Conservation (phyloP, 768 basidiomycete genomes). For the Clitopilus passeckerianus region DNA sequence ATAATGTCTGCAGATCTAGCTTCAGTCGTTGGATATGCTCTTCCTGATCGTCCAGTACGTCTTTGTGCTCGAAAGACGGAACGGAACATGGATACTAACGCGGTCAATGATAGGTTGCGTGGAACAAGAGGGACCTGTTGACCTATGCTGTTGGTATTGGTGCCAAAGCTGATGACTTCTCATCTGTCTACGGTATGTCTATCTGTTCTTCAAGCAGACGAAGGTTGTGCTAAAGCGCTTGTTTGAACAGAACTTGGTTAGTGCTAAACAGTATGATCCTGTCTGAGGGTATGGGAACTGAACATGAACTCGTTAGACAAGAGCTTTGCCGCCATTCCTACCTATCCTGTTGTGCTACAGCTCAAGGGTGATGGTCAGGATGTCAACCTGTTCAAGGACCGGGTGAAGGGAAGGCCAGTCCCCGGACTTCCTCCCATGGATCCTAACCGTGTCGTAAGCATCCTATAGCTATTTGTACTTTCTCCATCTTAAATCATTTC, state of each 20-base stretch:
- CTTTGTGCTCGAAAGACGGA: background rate
- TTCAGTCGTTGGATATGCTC: constrained; percentile 58
- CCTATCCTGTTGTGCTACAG: constrained; percentile 76
- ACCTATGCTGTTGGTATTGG: constrained; percentile 80
- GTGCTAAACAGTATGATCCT: constrained; percentile 5
- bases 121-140: constrained; percentile 82
- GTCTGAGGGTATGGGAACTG: background rate
- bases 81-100: background rate
- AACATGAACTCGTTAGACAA: constrained; percentile 38
- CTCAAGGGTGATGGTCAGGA: constrained; percentile 70
- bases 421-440: constrained; percentile 71
- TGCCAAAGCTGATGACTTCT: constrained; percentile 68
- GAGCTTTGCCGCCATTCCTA: constrained; percentile 74
- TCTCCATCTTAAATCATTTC: background rate
- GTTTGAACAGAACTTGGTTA: constrained; percentile 45
- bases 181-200: constrained; percentile 64
- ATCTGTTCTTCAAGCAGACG: background rate
- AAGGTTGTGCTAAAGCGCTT: background rate
- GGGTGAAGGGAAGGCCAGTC: constrained; percentile 35
- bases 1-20: constrained; percentile 55
- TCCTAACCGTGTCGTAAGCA: constrained; percentile 62
- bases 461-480: background rate
- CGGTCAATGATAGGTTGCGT: constrained; percentile 50
- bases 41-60: constrained; percentile 50
- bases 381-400: constrained; percentile 61